Conservation (phyloP, 2,329 filamentous ascomycete species). For the Kalmusia sp. region DNA sequence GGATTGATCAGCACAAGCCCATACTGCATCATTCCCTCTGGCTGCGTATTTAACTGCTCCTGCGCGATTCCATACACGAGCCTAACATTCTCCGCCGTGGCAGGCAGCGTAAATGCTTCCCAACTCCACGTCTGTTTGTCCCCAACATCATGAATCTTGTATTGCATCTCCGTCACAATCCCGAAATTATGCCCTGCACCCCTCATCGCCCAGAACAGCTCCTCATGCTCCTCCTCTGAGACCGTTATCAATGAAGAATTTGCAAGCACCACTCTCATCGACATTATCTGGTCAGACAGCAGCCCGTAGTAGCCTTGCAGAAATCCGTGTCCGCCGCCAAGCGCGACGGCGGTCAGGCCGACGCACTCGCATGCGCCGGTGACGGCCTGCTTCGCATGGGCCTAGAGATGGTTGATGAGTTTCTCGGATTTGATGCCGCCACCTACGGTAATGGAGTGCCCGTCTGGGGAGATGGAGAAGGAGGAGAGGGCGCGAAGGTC, state of each 20-base stretch:
- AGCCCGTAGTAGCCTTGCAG: constrained; percentile 20
- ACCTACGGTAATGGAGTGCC: background rate
- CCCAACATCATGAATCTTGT: constrained; percentile 15
- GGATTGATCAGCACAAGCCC: constrained; percentile 4
- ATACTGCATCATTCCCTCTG: constrained; percentile 8
- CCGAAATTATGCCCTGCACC: constrained; percentile 46
- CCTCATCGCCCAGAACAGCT: constrained; percentile 48
- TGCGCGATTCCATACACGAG: constrained; percentile 10
- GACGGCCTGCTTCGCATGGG: background rate
- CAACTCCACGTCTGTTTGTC: constrained; percentile 13
- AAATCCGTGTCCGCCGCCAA: constrained; percentile 20
- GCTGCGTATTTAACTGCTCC: constrained; percentile 3
- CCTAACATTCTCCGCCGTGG: constrained; percentile 7
- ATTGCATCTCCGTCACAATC: constrained; percentile 31
- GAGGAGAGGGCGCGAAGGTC: background rate
- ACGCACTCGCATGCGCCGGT: constrained; percentile 18
- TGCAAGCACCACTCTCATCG: constrained; percentile 22
- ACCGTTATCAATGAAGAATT: constrained; percentile 39
- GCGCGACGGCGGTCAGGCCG: constrained; percentile 6
- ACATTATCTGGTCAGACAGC: constrained; percentile 14
- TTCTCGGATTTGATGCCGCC: background rate
- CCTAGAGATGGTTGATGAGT: background rate
- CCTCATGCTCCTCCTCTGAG: constrained; percentile 26
- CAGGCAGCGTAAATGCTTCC: constrained; percentile 11
- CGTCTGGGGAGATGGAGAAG: background rate